phyloP scores from a whole-genome alignment of 2,329 filamentous ascomycete genomes.

The Clonostachys rosea region DNA sequence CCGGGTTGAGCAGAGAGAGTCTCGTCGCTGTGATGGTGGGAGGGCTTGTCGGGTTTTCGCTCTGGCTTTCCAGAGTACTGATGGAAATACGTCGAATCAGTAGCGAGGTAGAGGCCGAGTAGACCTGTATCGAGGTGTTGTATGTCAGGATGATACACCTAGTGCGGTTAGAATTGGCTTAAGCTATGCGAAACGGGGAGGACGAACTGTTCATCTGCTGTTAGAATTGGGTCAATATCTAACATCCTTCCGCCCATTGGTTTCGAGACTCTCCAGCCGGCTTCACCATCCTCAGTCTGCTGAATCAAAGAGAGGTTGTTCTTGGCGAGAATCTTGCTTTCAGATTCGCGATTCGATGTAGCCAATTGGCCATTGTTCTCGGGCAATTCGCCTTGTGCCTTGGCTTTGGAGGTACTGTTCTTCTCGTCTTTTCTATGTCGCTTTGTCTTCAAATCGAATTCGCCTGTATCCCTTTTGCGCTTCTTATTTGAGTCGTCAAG shows the following conservation, averaged over 20 bases:
- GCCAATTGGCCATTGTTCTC: slow-evolving; percentile 9
- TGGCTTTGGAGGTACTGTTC: not conserved
- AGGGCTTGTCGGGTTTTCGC: slow-evolving; percentile 12
- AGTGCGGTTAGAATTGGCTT: not conserved
- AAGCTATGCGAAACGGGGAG: slow-evolving; percentile 3
- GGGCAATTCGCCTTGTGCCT: not conserved
- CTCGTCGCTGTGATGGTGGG: slow-evolving; percentile 34
- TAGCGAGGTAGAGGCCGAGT: slow-evolving; percentile 76
- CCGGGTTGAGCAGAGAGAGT: slow-evolving; percentile 28
- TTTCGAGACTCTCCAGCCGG: slow-evolving; percentile 56
- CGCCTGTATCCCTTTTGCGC: slow-evolving; percentile 39
- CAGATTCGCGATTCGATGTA: slow-evolving; percentile 17
- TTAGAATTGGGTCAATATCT: slow-evolving; percentile 60
- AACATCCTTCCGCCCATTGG: slow-evolving; percentile 63
- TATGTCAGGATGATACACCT: slow-evolving; percentile 75
- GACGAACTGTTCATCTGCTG: slow-evolving; percentile 52
- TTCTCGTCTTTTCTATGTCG: slow-evolving; percentile 26
- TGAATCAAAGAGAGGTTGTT: not conserved
- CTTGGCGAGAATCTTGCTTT: not conserved
- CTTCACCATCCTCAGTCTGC: slow-evolving; percentile 2
- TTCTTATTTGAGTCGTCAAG: slow-evolving; percentile 35
- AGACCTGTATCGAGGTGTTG: slow-evolving; percentile 72
- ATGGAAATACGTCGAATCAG: slow-evolving; percentile 68
- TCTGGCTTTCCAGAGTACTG: slow-evolving; percentile 16
- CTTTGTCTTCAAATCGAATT: slow-evolving; percentile 33